Evolutionary conservation across 805 yeast species (phyloP).

Genomic region (Candida ipomoeae): DNA sequence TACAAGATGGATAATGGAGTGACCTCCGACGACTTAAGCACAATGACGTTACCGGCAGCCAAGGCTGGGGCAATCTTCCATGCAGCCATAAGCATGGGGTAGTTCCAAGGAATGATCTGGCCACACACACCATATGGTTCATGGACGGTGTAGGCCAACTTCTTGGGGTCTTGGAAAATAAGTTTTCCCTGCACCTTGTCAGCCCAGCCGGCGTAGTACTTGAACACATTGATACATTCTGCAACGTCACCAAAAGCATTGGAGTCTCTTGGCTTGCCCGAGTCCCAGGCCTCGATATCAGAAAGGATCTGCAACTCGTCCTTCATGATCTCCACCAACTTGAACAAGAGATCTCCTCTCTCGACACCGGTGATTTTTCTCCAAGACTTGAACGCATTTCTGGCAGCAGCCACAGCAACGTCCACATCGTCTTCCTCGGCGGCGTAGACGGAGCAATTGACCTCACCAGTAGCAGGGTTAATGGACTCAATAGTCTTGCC

Average conservation of each 20-base stretch:
- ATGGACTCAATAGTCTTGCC: conserved; percentile 36
- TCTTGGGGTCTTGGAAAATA: conserved; percentile 41
- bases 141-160: conserved; percentile 63
- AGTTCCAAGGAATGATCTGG: conserved; percentile 71
- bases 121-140: conserved; percentile 67
- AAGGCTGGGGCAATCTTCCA: conserved; percentile 84
- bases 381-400: conserved; percentile 43
- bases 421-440: conserved; percentile 43
- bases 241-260: conserved; percentile 50
- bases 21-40: conserved; percentile 70
- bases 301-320: conserved; percentile 31
- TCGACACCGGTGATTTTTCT: conserved; percentile 42
- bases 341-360: conserved; percentile 34
- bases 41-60: conserved; percentile 72
- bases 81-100: conserved; percentile 63
- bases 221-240: conserved; percentile 42
- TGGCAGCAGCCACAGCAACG: conserved; percentile 37
- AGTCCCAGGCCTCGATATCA: conserved; percentile 45
- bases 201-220: conserved; percentile 62
- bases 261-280: conserved; percentile 42
- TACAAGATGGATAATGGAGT: conserved; percentile 68
- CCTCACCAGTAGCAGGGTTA: conserved; percentile 42
- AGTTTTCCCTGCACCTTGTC: conserved; percentile 49
- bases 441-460: conserved; percentile 38
- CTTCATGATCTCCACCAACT: conserved; percentile 35